Percentiles rank a stretch among this genome's conserved stretches.
These are phyloP conservation scores for Parastagonospora avenae DNA, from an alignment of 2,329 filamentous ascomycete genomes.

Conservation along the genomic window DNA sequence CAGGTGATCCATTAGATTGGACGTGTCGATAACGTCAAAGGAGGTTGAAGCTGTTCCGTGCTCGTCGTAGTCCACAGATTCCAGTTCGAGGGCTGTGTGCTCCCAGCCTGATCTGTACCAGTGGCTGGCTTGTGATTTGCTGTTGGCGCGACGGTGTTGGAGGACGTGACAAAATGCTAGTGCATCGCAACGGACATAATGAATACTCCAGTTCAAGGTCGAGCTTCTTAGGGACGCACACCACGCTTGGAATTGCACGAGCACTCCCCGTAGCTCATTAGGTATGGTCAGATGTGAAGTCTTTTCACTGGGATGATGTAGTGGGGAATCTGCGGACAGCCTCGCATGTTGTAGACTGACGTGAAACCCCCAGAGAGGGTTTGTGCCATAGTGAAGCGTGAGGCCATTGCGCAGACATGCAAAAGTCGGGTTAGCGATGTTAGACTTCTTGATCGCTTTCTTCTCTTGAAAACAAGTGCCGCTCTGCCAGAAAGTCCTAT, in stretches of 20 bases:
- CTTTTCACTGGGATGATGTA: not conserved
- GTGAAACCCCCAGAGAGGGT: conserved; percentile 64
- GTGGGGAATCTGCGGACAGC: conserved; percentile 8
- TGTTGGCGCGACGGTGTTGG: conserved; percentile 44
- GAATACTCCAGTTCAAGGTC: conserved; percentile 46
- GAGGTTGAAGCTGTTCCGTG: conserved; percentile 42
- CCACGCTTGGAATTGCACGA: conserved; percentile 57
- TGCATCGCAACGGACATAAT: conserved; percentile 57
- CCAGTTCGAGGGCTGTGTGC: conserved; percentile 49
- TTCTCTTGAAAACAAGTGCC: conserved; percentile 25
- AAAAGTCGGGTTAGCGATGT: conserved; percentile 52
- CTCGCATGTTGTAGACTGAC: conserved; percentile 46
- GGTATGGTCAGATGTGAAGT: not conserved
- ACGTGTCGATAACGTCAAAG: conserved; percentile 65
- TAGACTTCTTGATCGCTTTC: conserved; percentile 9
- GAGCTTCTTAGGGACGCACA: conserved; percentile 46
- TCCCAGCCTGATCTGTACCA: conserved; percentile 44
- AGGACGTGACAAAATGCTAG: conserved; percentile 60
- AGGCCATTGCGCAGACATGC: conserved; percentile 25
- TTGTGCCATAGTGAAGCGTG: conserved; percentile 54
- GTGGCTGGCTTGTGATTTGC: conserved; percentile 29
- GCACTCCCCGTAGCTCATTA: conserved; percentile 39
- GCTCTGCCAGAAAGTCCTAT: conserved; percentile 34
- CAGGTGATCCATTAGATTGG: conserved; percentile 52
- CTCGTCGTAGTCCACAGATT: conserved; percentile 49